Evolutionary conservation across 78 protist genomes (phyloP).

Genomic region (Isochrysis galbana): DNA sequence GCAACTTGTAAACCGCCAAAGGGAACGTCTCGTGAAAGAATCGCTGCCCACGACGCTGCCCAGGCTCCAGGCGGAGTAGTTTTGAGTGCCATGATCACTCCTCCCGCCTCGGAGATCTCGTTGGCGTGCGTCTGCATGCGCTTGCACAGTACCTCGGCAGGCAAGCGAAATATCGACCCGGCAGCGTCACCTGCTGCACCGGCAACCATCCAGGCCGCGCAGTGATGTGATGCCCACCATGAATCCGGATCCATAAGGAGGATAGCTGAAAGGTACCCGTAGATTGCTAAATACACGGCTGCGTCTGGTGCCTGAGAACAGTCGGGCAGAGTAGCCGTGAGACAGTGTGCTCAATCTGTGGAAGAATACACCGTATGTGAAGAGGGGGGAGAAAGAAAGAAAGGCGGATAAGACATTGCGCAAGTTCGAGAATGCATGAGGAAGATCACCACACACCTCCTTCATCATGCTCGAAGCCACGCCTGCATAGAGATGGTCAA

Average conservation of each 20-base stretch:
- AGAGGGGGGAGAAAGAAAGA: too few species aligned
- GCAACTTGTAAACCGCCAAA: neutral
- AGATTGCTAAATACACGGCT: neutral
- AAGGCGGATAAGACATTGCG: neutral
- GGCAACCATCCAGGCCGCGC: neutral
- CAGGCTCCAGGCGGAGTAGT: neutral
- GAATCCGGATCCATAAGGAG: neutral
- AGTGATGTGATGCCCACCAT: neutral
- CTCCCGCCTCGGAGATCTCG: neutral
- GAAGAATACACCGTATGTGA: too few species aligned
- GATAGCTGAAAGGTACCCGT: neutral
- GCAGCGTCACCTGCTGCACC: neutral
- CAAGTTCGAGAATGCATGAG: neutral
- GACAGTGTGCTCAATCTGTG: too few species aligned
- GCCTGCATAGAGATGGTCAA: neutral
- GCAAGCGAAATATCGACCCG: neutral
- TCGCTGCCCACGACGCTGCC: neutral
- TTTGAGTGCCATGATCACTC: neutral
- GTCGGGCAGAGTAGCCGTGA: neutral
- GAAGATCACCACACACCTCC: neutral
- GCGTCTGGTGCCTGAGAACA: neutral
- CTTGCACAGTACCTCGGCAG: conserved; percentile 19
- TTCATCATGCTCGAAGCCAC: neutral
- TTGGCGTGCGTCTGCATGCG: neutral
- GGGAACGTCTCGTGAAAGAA: neutral